Evolutionary conservation across 2,329 filamentous ascomycete species (phyloP).

Genomic region (Pezicula rhizophila): DNA sequence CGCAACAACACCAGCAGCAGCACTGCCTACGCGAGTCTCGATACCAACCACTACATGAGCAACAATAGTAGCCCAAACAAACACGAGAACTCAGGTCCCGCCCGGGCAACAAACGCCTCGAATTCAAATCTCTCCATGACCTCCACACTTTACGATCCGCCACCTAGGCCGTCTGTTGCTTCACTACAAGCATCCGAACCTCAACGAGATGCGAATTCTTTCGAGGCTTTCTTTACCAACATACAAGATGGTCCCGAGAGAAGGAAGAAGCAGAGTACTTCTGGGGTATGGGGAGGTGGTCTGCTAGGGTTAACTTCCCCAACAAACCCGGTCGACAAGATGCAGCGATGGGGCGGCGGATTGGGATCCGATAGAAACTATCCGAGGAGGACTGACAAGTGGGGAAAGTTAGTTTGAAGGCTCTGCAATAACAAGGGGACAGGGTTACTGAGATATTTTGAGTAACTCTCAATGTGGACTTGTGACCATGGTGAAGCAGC

Average conservation of each 20-base stretch:
- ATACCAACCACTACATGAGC: background rate
- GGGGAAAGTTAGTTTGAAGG: conserved; percentile 1
- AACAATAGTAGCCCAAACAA: background rate
- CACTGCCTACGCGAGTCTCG: no score
- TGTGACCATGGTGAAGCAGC: background rate
- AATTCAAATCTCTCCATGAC: conserved; percentile 10
- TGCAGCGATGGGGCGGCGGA: background rate
- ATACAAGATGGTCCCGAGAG: conserved; percentile 7
- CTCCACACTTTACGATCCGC: conserved; percentile 2
- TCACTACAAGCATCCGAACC: background rate
- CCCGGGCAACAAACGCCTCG: background rate
- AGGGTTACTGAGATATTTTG: background rate
- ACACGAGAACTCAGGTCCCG: background rate
- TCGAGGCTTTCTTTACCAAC: conserved; percentile 16
- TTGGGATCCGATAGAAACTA: background rate
- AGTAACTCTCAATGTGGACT: background rate
- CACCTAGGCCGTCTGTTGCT: background rate
- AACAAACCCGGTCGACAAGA: background rate
- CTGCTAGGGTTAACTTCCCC: conserved; percentile 3
- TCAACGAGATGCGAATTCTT: background rate
- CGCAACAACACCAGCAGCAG: no score
- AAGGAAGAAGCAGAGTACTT: conserved; percentile 6
- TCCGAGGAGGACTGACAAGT: background rate
- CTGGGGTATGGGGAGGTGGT: conserved; percentile 4
- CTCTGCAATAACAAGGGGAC: no score